Base-by-base conservation (phyloP, 257 asterid species). In the Plantago elongata region DNA sequence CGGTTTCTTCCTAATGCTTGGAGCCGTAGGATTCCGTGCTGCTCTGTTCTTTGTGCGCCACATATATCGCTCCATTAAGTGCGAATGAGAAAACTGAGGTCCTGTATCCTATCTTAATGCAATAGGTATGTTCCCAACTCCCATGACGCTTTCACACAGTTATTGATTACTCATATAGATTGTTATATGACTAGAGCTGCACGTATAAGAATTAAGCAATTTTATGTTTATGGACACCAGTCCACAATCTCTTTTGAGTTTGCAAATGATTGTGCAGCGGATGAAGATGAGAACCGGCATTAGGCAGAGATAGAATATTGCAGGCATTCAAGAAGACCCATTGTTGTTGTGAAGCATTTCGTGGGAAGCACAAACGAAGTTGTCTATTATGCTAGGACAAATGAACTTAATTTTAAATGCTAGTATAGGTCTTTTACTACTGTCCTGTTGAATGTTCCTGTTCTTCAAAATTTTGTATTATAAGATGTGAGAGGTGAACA, bases 1-100 rank as follows among this genome's bases (percentile, higher is more conserved):
- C 61, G 96, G 73, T 54, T 88, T 88, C 82, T 88, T 88, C 74
- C 95, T 88, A 52, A 81, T 88, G 96, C 96, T 85, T 15, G 96
- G 96, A 46, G 77, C 84, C 46, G 95, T 88, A 27, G 96, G 96
- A 3, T 88, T 88, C 75, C 95, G 96, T 52, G 96, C 96, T 60
- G 79, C 96, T 38, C 66, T 88, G 77, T 83, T 88, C 80, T 88
- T 88, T 56, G 92, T 88, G 5, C 95, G 96, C 55, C 96, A 88
- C 69, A 88, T 88, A 27, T 88, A 88, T 44, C 87, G 78, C 52
- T 85, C 89, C 13, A 83, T 85, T 17, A 85, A 85, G 80, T 85
- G 96, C 65, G 95, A 85, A 62, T 88, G 71, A 71, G 61, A 63
- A 62, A 6, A 11, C 13, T 29, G 13, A 11, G 9, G 15, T 11